Evolutionary conservation across 2,329 filamentous ascomycete genomes (phyloP).

Genomic region (Epichloe glyceriae): DNA sequence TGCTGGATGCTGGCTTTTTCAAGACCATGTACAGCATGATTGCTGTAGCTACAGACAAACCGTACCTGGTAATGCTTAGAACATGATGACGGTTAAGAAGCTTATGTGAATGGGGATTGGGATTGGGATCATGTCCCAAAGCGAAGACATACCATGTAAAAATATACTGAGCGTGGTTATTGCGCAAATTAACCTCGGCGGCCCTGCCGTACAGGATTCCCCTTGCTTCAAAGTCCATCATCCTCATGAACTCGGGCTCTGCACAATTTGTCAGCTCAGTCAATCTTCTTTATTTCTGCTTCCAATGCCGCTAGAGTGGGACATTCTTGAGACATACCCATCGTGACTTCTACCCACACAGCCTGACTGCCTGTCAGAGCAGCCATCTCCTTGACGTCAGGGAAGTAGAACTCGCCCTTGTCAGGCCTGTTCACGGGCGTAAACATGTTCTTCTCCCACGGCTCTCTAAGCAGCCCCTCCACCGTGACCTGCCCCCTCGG

Average conservation of each 20-base stretch:
- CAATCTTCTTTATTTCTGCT: no score
- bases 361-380: slow-evolving; percentile 66
- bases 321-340: slow-evolving; percentile 44
- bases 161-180: slow-evolving; percentile 97
- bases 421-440: slow-evolving; percentile 82
- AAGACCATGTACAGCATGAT: slow-evolving; percentile 96
- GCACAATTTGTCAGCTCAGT: background rate
- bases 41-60: slow-evolving; percentile 68
- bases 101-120: background rate
- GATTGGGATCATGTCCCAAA: background rate
- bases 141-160: slow-evolving; percentile 74
- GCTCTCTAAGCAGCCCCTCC: slow-evolving; percentile 73
- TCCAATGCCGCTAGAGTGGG: no score
- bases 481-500: slow-evolving; percentile 61
- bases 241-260: slow-evolving; percentile 69
- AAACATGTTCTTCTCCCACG: slow-evolving; percentile 97
- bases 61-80: slow-evolving; percentile 52
- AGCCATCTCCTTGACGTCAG: slow-evolving; percentile 88
- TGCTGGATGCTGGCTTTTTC: slow-evolving; percentile 67
- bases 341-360: slow-evolving; percentile 92
- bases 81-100: background rate
- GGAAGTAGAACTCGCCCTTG: slow-evolving; percentile 83
- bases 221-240: slow-evolving; percentile 61
- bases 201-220: slow-evolving; percentile 83
- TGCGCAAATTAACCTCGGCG: slow-evolving; percentile 82